Base-by-base conservation (phyloP, 371 early-diverging fungal species). In the Rhizopus sp. region DNA sequence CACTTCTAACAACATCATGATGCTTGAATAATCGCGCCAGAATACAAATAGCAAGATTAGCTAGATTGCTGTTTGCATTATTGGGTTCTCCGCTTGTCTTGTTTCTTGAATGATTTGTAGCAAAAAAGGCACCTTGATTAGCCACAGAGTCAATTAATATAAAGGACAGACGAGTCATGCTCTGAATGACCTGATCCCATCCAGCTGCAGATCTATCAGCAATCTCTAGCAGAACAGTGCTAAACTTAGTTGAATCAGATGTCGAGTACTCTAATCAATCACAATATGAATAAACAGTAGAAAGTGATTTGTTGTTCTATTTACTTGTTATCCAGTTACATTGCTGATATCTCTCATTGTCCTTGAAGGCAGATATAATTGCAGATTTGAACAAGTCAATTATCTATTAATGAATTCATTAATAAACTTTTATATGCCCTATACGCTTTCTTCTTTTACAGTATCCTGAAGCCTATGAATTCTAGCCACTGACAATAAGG, bases 181-280 rank as follows among this genome's bases (percentile, higher is more conserved):
- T 81, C 33, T 85, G 87, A 8, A 81, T 79, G 3, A 83, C 72
- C 47, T 87, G 85, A 59, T 87, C 87, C 78, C 84, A 72, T 6
- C 83, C 87, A 5, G 45, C 6, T 4, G 80, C 76, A 2, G 85
- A 75, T 47, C 72, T 79, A 15, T 75, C 75, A 34, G 60, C 60
- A 32, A 77, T 67, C 32, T 67, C 64, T 10, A 73, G 31, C 4
- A 76, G 45, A 2, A 64, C 60, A 15, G 59, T 42, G 5, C 50
- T 32, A 31, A 45, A 44, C 4, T 31, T 54, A 15, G 31, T 38
- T 3, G 55, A 47, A n/a, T 54, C 54, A 8, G 53, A 35, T 3
- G 47, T 23, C 23, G 38, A 53, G 16, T 57, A 58, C 31, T 59
- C 50, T 16, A 29, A 13, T 37, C 7, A 37, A 37, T 29, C 6